Conservation (phyloP, 768 basidiomycete genomes). For the Phaffia australis region DNA sequence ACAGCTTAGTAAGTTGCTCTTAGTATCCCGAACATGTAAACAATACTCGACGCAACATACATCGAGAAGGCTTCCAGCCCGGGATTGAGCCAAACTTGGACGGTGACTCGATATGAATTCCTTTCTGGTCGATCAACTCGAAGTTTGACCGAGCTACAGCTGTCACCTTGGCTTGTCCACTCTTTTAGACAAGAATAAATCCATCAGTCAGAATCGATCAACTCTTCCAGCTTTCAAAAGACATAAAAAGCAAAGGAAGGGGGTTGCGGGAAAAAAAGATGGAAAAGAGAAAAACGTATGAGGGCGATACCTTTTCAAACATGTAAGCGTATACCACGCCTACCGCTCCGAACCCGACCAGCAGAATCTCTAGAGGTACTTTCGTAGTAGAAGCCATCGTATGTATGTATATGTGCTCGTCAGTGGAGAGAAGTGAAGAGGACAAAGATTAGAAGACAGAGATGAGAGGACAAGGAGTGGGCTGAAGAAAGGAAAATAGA, state of each 20-base stretch:
- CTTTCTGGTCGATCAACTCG: conserved; percentile 47
- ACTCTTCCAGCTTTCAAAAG: not conserved
- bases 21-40: not conserved
- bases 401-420: too few species aligned
- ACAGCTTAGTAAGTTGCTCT: too few species aligned
- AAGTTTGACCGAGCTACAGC: conserved; percentile 64
- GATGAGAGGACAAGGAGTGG: too few species aligned
- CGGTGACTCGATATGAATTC: conserved; percentile 48
- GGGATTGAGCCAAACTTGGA: conserved; percentile 50
- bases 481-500: too few species aligned
- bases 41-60: conserved; percentile 40
- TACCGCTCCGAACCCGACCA: conserved; percentile 48
- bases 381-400: not conserved
- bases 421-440: too few species aligned
- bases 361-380: conserved; percentile 34
- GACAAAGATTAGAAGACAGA: too few species aligned
- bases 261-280: not conserved
- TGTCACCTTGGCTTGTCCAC: conserved; percentile 55
- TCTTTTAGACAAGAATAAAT: conserved; percentile 49
- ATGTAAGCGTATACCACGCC: conserved; percentile 45
- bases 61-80: conserved; percentile 55
- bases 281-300: conserved; percentile 39
- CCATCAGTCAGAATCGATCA: conserved; percentile 37
- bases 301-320: not conserved
- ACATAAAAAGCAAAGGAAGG: not conserved